Conservation (phyloP, 2,329 filamentous ascomycete genomes). For the Calycina herbarum region DNA sequence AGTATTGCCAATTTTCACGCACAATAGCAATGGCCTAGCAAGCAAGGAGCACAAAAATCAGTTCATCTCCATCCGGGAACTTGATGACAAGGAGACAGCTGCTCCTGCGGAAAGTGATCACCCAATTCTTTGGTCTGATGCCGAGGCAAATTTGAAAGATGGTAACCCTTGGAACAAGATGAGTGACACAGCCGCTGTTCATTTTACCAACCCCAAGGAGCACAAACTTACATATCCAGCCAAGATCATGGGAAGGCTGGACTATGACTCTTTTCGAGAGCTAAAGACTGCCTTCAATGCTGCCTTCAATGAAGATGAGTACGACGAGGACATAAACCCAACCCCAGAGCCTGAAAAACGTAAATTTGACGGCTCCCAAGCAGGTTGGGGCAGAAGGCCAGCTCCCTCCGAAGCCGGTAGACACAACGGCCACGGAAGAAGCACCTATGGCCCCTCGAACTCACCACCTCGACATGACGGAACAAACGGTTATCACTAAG, state of each 20-base stretch:
- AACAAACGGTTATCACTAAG: too few relatives aligned
- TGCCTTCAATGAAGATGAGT: too few relatives aligned
- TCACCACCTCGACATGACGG: too few relatives aligned
- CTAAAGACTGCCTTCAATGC: too few relatives aligned
- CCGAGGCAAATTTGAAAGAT: not conserved
- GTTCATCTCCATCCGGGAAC: not conserved
- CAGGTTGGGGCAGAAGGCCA: too few relatives aligned
- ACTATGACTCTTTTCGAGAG: too few relatives aligned
- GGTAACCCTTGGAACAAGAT: not conserved
- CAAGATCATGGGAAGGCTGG: not conserved
- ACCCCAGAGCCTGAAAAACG: too few relatives aligned
- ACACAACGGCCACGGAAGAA: too few relatives aligned
- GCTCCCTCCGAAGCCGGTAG: too few relatives aligned
- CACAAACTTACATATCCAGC: not conserved
- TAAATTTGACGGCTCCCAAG: too few relatives aligned
- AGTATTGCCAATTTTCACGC: not conserved
- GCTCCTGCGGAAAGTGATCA: conserved; percentile 1
- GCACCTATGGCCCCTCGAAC: too few relatives aligned
- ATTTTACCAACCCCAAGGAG: not conserved
- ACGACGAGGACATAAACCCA: too few relatives aligned
- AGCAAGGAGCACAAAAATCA: not conserved
- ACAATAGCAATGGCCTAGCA: not conserved
- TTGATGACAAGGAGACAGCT: not conserved
- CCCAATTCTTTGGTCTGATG: not conserved
- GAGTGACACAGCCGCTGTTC: not conserved